Evolutionary conservation across 345 rosid species (phyloP), one percentile per base, ranked within the genome.

Genomic region (Syzygium jambos): DNA sequence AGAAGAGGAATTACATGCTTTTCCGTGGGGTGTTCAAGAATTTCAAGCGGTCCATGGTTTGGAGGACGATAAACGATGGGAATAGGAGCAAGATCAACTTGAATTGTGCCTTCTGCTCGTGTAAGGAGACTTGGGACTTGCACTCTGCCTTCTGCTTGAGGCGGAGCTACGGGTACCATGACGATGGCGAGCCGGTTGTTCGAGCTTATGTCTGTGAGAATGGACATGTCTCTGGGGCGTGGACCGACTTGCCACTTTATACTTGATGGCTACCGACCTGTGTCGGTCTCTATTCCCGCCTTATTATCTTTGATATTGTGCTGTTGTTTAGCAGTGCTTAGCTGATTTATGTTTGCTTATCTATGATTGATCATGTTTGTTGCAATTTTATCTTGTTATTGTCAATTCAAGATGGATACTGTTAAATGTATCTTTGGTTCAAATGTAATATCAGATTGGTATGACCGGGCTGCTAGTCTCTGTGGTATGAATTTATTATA

Each of bases 121-220:
- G 97, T 82, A 93, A 93, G 16, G 92, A 95, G 91, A 95, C 96
- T 2, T 98, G 99, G 99, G 99, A 96, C 91, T 68, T 98, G 88
- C 97, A 93, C 87, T 94, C 99, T 5, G 94, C 99, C 23, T 98
- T 96, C 92, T 98, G 99, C 87, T 93, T 98, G 95, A 93, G 91
- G 90, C 90, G 98, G 88, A 92, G 87, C 23, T 95, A 90, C 14
- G 97, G 97, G 87, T 98, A 88, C 90, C 99, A 96, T 56, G 99
- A 98, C 9, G 99, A 98, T 61, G 99, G 99, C 2, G 99, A 98
- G 86, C 99, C 98, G 0, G 96, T 96, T 46, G 99, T 96, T 22
- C 93, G 99, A 89, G 99, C 99, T 88, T 98, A 92, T 92, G 98
- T 96, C 2, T 98, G 99, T 89, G 98, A 98, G 90, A 96, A 96